phyloP scores from a whole-genome alignment of 768 basidiomycete genomes.

The Naematelia encephala region DNA sequence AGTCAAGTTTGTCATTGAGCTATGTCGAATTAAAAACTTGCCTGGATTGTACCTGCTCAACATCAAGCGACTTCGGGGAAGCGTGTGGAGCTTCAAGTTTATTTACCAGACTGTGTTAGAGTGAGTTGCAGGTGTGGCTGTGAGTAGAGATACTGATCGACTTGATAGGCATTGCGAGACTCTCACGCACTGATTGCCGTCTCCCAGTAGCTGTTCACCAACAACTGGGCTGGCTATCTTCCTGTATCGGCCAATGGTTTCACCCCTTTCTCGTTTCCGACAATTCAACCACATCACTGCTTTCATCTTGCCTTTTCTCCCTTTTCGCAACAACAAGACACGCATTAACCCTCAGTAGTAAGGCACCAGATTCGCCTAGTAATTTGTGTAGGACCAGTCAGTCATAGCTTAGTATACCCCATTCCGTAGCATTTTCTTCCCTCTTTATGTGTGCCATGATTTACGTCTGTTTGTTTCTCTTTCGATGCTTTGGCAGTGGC shows the following conservation, averaged over 20 bases:
- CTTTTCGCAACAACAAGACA: not conserved
- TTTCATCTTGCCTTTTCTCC: not conserved
- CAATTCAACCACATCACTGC: not conserved
- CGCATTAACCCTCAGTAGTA: not conserved
- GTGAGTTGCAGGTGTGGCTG: slow-evolving; percentile 34
- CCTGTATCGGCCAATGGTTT: no score
- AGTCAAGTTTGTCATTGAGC: slow-evolving; percentile 91
- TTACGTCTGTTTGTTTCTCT: not conserved
- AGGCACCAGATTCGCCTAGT: not conserved
- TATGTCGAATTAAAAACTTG: slow-evolving; percentile 83
- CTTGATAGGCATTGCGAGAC: slow-evolving; percentile 19
- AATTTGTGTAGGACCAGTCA: not conserved
- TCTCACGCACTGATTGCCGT: slow-evolving; percentile 18
- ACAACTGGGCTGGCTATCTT: no score
- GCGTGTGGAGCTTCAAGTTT: slow-evolving; percentile 69
- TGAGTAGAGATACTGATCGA: no score
- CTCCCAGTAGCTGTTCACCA: no score
- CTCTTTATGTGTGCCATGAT: not conserved
- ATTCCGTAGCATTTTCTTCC: not conserved
- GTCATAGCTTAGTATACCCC: not conserved
- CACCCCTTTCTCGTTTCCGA: not conserved
- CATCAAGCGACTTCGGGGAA: slow-evolving; percentile 86
- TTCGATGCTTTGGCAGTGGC: not conserved
- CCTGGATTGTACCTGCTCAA: slow-evolving; percentile 89
- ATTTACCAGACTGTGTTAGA: slow-evolving; percentile 51